phyloP scores from a whole-genome alignment of 768 basidiomycete species.

The Suillus subaureus region DNA sequence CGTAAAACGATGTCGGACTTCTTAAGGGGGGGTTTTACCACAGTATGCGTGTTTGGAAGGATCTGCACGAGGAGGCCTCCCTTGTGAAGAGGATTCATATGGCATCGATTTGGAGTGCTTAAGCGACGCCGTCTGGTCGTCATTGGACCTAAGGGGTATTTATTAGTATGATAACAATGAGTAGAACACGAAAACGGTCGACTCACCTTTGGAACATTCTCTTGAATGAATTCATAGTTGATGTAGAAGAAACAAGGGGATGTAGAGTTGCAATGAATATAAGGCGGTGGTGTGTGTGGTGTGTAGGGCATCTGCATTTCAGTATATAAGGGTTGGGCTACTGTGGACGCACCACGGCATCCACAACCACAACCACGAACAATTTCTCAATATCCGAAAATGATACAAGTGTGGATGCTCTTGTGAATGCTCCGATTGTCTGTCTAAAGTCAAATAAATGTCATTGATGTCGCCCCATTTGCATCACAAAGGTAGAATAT shows the following conservation, averaged over 20 bases:
- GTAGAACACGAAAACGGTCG: not conserved
- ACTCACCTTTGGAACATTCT: conserved; percentile 13
- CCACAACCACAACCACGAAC: not conserved
- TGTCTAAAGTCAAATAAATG: not conserved
- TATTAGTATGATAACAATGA: not conserved
- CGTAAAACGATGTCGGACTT: conserved; percentile 12
- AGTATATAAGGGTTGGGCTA: not conserved
- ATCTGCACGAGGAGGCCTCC: conserved; percentile 1
- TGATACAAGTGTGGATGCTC: not conserved
- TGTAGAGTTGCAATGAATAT: not conserved
- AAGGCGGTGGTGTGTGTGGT: not conserved
- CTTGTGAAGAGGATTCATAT: conserved; percentile 4
- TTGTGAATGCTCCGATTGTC: not conserved
- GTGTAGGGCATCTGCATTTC: not conserved
- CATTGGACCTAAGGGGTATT: conserved; percentile 6
- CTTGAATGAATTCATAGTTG: not conserved
- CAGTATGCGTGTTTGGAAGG: conserved; percentile 11
- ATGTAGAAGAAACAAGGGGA: not conserved
- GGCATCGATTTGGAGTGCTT: conserved; percentile 19
- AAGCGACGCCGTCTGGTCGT: conserved; percentile 4
- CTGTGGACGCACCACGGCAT: not conserved
- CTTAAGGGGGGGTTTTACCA: conserved; percentile 16
- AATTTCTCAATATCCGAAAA: not conserved
- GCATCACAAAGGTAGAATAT: not conserved
- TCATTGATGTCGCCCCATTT: not conserved